Evolutionary conservation across 75 land plant species (phyloP).

Genomic region (Adiantum capillusveneris): DNA sequence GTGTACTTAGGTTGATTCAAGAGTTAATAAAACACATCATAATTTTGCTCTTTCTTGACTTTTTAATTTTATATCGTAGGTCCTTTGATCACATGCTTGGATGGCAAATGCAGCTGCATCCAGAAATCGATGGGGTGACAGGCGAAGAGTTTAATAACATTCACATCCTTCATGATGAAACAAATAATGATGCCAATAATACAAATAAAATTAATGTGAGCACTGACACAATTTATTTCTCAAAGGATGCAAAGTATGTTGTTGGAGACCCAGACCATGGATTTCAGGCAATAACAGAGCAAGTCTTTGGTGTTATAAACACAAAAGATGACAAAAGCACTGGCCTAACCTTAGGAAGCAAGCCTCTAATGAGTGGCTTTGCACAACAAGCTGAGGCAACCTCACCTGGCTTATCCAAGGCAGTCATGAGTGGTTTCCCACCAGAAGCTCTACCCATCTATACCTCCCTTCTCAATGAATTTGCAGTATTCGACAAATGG

Average conservation of each 20-base stretch:
- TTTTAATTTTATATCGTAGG: no score
- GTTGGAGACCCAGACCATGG: constrained; percentile 21
- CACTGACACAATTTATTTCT: constrained; percentile 7
- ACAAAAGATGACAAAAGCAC: neutral
- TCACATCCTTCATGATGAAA: neutral
- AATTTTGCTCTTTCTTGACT: no score
- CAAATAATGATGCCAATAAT: no score
- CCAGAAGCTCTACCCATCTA: constrained; percentile 17
- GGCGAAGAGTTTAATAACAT: constrained; percentile 20
- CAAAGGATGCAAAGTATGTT: constrained; percentile 18
- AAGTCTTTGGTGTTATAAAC: constrained; percentile 14
- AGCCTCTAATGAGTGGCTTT: constrained; percentile 26
- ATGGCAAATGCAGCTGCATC: constrained; percentile 22
- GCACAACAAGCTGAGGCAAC: constrained; percentile 20
- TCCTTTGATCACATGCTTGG: constrained; percentile 38
- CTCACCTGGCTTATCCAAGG: constrained; percentile 7
- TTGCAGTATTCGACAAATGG: constrained; percentile 22
- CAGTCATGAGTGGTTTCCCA: constrained; percentile 22
- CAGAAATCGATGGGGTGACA: constrained; percentile 27
- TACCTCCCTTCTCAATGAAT: constrained; percentile 9
- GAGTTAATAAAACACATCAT: no score
- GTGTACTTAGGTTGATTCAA: no score
- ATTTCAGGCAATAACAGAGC: constrained; percentile 13
- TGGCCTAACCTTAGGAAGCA: neutral
- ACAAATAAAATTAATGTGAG: neutral